Base-by-base conservation (phyloP, 2,329 filamentous ascomycete species). In the Mariannaea sp. region DNA sequence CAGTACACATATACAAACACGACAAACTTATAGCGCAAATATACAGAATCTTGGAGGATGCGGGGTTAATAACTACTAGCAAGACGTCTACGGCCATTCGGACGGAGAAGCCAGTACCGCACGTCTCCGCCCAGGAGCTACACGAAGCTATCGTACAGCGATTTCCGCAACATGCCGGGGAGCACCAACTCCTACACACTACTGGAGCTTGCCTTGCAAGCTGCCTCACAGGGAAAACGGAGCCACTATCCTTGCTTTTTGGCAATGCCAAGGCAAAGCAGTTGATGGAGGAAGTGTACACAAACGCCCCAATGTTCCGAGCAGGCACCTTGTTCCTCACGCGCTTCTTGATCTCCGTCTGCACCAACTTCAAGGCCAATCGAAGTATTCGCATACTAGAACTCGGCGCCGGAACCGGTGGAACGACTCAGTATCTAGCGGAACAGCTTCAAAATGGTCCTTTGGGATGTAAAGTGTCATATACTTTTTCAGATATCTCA, bases 401-500 rank as follows among this genome's bases (percentile, higher is more conserved):
- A 57, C 55, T 77, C 7, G 76, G 76, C 0, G 75, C 69, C 0
- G 76, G 75, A 9, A 76, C 74, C 1, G 76, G 76, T 3, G 74
- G 72, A 0, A 78, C 76, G 0, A 74, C 77, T 0, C 57, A 54
- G n/a, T n/a, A n/a, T n/a, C n/a, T n/a, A n/a, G n/a, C n/a, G n/a
- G n/a, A n/a, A 9, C 48, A 61, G 1, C 19, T 77, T 1, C 49
- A 73, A 0, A 52, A 65, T 0, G 33, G 50, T 1, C 61, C 79
- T 3, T 52, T 46, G 1, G 17, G 17, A 0, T 41, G 49, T 0
- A 60, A 58, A 7, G 48, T 73, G 2, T 52, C 66, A 5, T 78
- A 78, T 49, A 75, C 72, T 1, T 73, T 77, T 51, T 77, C 75
- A 1, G 76, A 79, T 35, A 42, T 80, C 3, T 74, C 76, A 0